Conservation (phyloP, 1,284 basidiomycete species). For the Cryptococcus sp. region DNA sequence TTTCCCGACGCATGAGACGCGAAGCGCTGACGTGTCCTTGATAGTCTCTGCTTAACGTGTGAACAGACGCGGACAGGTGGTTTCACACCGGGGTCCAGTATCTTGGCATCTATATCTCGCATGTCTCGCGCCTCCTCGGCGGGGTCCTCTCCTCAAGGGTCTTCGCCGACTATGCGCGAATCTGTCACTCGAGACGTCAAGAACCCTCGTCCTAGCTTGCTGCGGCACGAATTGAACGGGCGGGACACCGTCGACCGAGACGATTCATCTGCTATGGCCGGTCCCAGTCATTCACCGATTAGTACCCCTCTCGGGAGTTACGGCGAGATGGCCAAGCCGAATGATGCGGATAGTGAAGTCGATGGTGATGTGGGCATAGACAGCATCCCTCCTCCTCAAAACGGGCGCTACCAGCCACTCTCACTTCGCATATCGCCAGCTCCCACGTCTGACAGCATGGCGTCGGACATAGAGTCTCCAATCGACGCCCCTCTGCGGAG, state of each 20-base stretch:
- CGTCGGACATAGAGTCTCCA: constrained; percentile 20
- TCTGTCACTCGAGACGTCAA: constrained; percentile 7
- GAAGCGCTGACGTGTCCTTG: constrained; percentile 5
- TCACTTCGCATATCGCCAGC: constrained; percentile 6
- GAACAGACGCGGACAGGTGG: constrained; percentile 30
- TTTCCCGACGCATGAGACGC: neutral
- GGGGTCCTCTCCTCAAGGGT: constrained; percentile 15
- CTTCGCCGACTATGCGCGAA: constrained; percentile 12
- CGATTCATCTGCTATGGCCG: constrained; percentile 8
- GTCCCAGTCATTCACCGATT: constrained; percentile 2
- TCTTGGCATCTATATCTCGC: constrained; percentile 14
- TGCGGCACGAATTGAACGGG: constrained; percentile 22
- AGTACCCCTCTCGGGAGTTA: neutral
- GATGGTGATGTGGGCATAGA: constrained; percentile 1
- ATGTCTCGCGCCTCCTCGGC: constrained; percentile 22
- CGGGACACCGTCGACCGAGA: constrained; percentile 4
- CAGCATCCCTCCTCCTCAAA: neutral
- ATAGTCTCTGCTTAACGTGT: constrained; percentile 45
- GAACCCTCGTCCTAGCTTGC: constrained; percentile 12
- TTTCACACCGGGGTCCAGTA: constrained; percentile 25
- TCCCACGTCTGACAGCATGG: constrained; percentile 13
- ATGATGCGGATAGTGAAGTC: neutral
- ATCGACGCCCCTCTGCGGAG: constrained; percentile 17
- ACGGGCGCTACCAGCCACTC: neutral
- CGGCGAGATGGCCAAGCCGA: neutral